Conservation (phyloP, 345 rosid genomes). For the Heritiera fomes region DNA sequence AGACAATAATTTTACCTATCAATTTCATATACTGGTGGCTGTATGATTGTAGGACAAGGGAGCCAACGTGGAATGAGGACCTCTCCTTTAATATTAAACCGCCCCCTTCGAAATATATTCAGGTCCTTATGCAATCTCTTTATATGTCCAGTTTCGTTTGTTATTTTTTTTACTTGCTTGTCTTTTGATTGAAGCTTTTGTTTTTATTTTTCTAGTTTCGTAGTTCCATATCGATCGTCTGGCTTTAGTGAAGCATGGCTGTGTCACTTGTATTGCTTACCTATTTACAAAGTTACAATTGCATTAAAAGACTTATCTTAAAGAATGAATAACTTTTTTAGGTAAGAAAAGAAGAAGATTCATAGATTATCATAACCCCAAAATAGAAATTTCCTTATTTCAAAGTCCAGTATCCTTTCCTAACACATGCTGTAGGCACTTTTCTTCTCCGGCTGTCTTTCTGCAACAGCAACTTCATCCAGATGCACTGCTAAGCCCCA, state of each 20-base stretch:
- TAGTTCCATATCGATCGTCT: background rate
- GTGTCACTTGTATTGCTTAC: constrained; percentile 1
- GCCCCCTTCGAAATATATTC: constrained; percentile 56
- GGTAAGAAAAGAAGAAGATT: background rate
- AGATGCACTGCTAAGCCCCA: background rate
- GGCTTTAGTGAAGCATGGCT: constrained; percentile 10
- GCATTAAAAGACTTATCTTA: background rate
- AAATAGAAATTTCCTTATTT: background rate
- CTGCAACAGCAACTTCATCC: background rate
- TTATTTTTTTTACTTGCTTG: background rate
- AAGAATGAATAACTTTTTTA: background rate
- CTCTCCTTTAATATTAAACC: constrained; percentile 67
- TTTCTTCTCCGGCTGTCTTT: background rate
- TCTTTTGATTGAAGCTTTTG: constrained; percentile 5
- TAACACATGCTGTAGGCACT: background rate
- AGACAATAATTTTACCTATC: background rate
- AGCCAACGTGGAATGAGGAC: constrained; percentile 90
- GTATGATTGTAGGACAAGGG: constrained; percentile 58
- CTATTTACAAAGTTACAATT: background rate
- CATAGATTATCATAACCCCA: background rate
- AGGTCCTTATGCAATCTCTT: constrained; percentile 47
- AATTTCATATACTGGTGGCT: constrained; percentile 13
- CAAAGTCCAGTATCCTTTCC: background rate
- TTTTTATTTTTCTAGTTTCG: background rate
- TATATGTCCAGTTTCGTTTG: background rate